Evolutionary conservation across 2,329 filamentous ascomycete genomes (phyloP), one percentile per base, ranked within the genome.

Genomic region (Cordyceps javanica): DNA sequence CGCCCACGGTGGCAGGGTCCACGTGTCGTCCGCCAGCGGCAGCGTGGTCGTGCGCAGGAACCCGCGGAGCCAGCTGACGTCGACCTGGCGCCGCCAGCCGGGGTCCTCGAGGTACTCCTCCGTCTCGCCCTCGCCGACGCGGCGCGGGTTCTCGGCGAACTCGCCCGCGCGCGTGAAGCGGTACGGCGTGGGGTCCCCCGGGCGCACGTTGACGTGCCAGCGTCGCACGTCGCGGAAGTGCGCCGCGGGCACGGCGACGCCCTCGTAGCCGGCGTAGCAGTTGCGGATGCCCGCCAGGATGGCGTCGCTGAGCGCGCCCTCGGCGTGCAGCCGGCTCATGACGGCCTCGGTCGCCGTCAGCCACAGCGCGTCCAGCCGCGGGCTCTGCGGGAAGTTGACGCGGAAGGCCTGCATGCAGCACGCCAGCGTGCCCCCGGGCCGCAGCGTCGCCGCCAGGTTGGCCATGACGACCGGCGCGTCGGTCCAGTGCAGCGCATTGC

Each of bases 401-500:
- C 55, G 55, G 9, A 58, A 58, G 8, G 48, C 48, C 30, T 58
- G 46, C 55, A 52, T 53, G 48, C 46, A 52, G 55, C 48, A 52
- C 21, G 55, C 55, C 26, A 58, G 53, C 32, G 38, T 45, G 23
- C 55, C 55, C 13, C 55, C 48, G 13, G 55, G 23, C 7, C 30
- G 32, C 19, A 58, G 48, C 14, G 55, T 45, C 30, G 26, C 36
- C 11, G 55, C 55, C 11, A 58, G 23, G 48, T 58, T 58, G 28
- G 25, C 38, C 48, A 58, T 45, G 13, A 48, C 49, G 30, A 13
- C 25, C 10, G 36, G 34, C 14, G 48, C 49, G 39, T 58, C 55
- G 39, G 48, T 52, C 55, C 55, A 58, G 48, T 58, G 55, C 39
- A 58, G 55, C 48, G 48, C 38, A n/a, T 58, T 58, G 55, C 55